Base-by-base conservation (phyloP, 2,329 filamentous ascomycete genomes). In the Sclerotinia trifoliorum region DNA sequence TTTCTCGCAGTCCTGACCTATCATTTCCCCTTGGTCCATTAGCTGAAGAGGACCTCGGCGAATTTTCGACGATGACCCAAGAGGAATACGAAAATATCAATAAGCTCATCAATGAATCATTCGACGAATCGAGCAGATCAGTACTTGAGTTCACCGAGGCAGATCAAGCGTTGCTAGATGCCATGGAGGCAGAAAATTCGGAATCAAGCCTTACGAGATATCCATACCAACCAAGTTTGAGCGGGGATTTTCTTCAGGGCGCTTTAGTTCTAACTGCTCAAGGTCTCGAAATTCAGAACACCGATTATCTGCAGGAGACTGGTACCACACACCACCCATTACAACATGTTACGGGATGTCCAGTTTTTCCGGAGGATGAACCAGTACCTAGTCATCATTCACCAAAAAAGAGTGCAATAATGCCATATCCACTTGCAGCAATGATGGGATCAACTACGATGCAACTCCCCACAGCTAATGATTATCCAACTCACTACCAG, bases 381-480 rank as follows among this genome's bases (percentile, higher is more conserved):
- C 10, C 11, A 24, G 7, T 15, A 39, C 8, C 29, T 7, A 17
- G 13, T 42, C 6, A 2, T 7, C 1, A 17, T 24, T 15, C n/a
- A 42, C 13, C 3, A 4, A 4, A 26, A 8, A 24, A 19, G 24
- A 10, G 19, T 10, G n/a, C 2, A 15, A 58, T 3, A 44, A 19
- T 17, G 17, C 3, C 24, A 44, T 3, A 19, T 44, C 7, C 15
- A 26, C 13, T 58, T 15, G 5, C 13, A n/a, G 1, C 6, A 24
- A 42, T 42, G 1, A 2, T 5, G 13, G 3, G 19, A 39, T 17
- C 11, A 6, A 17, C 55, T 58, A 15, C 13, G 24, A 35, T n/a
- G 5, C 3, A 56, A 11, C 3, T 0, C 13, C 0, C 5, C 3
- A 1, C 35, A 17, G 10, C 1, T 11, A n/a, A 3, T 11, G 3